Evolutionary conservation across 192 early-diverging fungal genomes (phyloP), one percentile per base, ranked within the genome.

Genomic region (Oehlia diaphana): DNA sequence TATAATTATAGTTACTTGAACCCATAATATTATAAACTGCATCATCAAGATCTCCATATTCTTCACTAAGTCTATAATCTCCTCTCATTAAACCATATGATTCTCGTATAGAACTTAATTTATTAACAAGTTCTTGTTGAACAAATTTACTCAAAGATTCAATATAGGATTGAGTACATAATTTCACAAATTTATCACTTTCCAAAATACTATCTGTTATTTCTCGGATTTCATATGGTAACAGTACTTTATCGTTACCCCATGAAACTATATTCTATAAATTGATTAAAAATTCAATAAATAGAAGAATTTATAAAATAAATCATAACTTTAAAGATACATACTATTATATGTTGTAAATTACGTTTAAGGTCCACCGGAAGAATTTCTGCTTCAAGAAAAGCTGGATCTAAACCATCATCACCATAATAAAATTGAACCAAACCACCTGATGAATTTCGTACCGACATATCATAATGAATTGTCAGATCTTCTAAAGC

Each of bases 371-470:
- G 97, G 69, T 95, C 89, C 12, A 99, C 97, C 1, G 98, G 98
- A 28, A 92, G 89, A 64, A 91, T 90, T 53, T 93, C 92, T 65
- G 95, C 96, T 84, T 99, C 98, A 69, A 99, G 92, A 28, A 86
- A 92, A 80, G 94, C 93, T 6, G 97, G 98, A 83, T 99, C 98
- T 47, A 99, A 88, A 28, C 93, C 94, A 82, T 99, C 98, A 81
- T 96, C 96, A 75, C 98, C 98, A 81, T 97, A 99, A 49, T 85
- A 90, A 84, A 98, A 98, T 85, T 99, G 98, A 23, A 99, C 91
- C 23, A 99, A 86, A 9, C 88, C 92, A 16, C 97, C 97, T 42
- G 90, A 92, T 44, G 98, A 94, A 83, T 95, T 94, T 53, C 98
- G 90, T 21, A 99, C 98, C 1, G 97, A 97, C 44, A 90, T 86